Base-by-base conservation (phyloP, 2,329 filamentous ascomycete species). In the Fusarium sp. region DNA sequence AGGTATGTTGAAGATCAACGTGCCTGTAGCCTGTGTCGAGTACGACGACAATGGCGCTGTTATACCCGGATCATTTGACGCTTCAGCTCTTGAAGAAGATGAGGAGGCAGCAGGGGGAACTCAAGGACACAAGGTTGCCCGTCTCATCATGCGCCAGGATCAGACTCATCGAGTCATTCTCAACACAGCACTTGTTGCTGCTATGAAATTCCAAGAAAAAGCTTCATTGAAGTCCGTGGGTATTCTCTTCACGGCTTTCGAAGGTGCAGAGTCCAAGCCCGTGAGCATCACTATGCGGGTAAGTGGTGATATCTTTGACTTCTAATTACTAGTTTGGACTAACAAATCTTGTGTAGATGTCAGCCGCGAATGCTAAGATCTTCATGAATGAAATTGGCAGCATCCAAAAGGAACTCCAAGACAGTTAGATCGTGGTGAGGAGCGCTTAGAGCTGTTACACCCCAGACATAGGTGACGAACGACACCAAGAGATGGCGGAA, bases 81-180 rank as follows among this genome's bases (percentile, higher is more conserved):
- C 84, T 20, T 88, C 87, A 8, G 78, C 78, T 18, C 75, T 87
- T 6, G 84, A 85, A 53, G 79, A 84, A 5, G 82, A 85, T 20
- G 81, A 83, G 13, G 79, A 75, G 43, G 76, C 71, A 6, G 74
- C 72, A 22, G 76, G 74, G 41, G 73, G 70, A 4, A 51, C 62
- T 10, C 68, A 73, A 62, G 70, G 73, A 20, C 80, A 83, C 54
- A 86, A 86, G 70, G 83, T 88, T 60, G 86, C 91, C 25, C 91
- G 95, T 44, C 87, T 98, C 71, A 87, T 98, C 66, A 94, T 98
- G 90, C 91, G 95, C 20, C 94, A 97, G 72, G 94, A 98, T 76
- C 94, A 94, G 65, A 96, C 93, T 2, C 90, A 94, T 75, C 89
- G 94, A 24, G 90, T 98, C 57, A 90, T 97, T 67, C 84, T 98